Evolutionary conservation across 2,329 filamentous ascomycete species (phyloP), one percentile per base, ranked within the genome.

Genomic region (Monosporascus sp.): DNA sequence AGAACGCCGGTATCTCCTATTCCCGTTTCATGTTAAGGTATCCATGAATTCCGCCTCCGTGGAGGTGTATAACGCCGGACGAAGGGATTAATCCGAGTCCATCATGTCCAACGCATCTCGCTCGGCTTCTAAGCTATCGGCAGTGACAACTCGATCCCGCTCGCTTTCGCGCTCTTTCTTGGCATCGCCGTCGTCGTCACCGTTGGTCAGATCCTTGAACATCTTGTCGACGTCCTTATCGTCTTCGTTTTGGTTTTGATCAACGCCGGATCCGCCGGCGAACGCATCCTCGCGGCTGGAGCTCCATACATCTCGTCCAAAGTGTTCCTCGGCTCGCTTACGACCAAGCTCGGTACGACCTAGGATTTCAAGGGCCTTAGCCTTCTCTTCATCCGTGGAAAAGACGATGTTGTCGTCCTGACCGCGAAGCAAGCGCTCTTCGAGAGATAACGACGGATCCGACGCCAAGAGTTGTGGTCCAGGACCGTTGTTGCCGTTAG

Each of bases 201-300:
- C 72, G 53, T 81, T 79, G 3, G 78, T 80, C 58, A 82, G 72
- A 44, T 81, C 79, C 45, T 76, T 71, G 61, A 82, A 81, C 76
- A 82, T 81, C 58, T 75, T 76, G 52, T 80, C 76, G 4, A 79
- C 77, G 25, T 75, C 77, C 44, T 71, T 72, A 24, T 73, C 71
- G 18, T 77, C 76, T 37, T 75, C 74, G 6, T 76, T 74, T 5
- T 69, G 65, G 2, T 57, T 61, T 20, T 56, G 60, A 6, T 58
- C 55, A 11, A 58, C 51, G 20, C 54, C 61, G 17, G 55, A 54
- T 48, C 57, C 52, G 48, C 55, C 54, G 38, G 47, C 48, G 37
- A 65, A 62, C 25, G 52, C 38, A 43, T 59, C 60, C 47, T 60
- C 59, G 8, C 54, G 58, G 9, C 68, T 68, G 4, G 67, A 64